Evolutionary conservation across 116 monocot species (phyloP), one percentile per base, ranked within the genome.

Genomic region (Trichopus zeylanicus): DNA sequence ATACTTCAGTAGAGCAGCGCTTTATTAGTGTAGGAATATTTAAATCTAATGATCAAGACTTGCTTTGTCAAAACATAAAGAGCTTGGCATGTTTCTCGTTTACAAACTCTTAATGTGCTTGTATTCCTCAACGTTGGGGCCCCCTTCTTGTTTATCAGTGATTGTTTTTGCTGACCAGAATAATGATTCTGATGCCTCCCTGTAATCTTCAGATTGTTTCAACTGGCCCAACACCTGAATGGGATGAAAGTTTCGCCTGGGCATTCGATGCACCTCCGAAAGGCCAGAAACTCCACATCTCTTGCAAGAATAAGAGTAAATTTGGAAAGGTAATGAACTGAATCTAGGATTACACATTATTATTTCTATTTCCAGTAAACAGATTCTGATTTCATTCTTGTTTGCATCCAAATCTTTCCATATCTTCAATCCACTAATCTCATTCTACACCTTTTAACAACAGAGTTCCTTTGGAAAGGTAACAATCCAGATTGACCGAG

Each of bases 281-380:
- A 65, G 91, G 98, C 19, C 98, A 88, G 64, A 98, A 98, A 62
- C 98, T 98, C 57, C 91, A 91, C 68, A 98, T 98, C 53, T 98
- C 98, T 20, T 98, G 98, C 91, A 98, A 88, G 75, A 98, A 98
- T 51, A 98, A 98, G 80, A 98, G 98, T 82, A 98, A 98, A 80
- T 71, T 98, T 52, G 98, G 98, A 38, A 98, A 98, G 98, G 98
- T 98, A 80, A 52, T 28, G 25, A 19, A 15, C 42, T n/a, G n/a
- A 42, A 42, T 13, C 53, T n/a, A 2, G 18, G 0, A 49, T 23
- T 29, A 13, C 46, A 6, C 27, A 12, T 19, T 39, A 10, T 10
- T 13, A 10, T 42, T 42, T 0, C n/a, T 13, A 42, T n/a, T 42
- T 16, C 42, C 15, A 37, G 1, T 9, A 37, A 7, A 37, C 7